Percentiles rank a stretch among this genome's conserved stretches.
Conservation (phyloP, 768 basidiomycete genomes). For the Podaxis sp. region DNA sequence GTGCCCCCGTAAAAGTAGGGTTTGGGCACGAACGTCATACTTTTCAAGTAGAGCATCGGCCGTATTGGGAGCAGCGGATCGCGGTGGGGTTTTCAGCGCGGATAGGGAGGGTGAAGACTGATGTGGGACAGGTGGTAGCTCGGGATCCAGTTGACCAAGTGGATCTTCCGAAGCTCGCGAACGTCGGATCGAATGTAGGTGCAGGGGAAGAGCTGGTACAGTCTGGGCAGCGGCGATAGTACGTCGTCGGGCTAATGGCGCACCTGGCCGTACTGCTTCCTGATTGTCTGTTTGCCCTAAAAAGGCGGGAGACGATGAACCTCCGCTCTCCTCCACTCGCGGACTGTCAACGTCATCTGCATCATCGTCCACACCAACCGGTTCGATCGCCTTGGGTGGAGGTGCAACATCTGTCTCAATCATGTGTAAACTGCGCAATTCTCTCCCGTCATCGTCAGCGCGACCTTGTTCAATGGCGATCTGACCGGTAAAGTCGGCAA, state of each 20-base stretch:
- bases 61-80: constrained; percentile 36
- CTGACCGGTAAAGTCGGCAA: constrained; percentile 72
- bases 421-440: constrained; percentile 46
- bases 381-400: neutral
- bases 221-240: constrained; percentile 69
- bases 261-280: constrained; percentile 16
- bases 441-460: constrained; percentile 52
- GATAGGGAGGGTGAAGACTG: constrained; percentile 73
- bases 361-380: constrained; percentile 31
- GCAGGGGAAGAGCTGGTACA: constrained; percentile 65
- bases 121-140: constrained; percentile 39
- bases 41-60: constrained; percentile 58
- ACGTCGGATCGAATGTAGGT: constrained; percentile 46
- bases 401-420: constrained; percentile 40
- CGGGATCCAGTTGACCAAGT: constrained; percentile 60
- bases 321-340: constrained; percentile 24
- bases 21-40: constrained; percentile 66
- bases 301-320: constrained; percentile 9
- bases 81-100: constrained; percentile 38
- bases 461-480: constrained; percentile 91
- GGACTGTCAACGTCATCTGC: constrained; percentile 39
- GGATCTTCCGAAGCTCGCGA: constrained; percentile 70
- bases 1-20: constrained; percentile 74
- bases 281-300: constrained; percentile 8
- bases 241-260: constrained; percentile 32